Evolutionary conservation across 2,329 filamentous ascomycete genomes (phyloP).

Genomic region (Clarireedia paspali): DNA sequence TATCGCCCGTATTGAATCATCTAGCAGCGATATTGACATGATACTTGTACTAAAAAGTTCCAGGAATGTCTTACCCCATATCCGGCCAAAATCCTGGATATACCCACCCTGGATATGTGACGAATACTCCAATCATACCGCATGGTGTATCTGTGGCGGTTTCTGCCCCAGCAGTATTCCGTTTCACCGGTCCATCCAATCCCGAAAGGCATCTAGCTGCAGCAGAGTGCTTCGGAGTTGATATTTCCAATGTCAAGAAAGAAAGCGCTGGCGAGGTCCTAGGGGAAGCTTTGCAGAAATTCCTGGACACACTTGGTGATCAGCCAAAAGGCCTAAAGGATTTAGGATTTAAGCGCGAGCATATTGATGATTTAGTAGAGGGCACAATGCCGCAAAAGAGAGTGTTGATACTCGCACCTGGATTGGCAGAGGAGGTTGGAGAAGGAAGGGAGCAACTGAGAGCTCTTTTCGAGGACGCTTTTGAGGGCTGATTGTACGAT

Average conservation of each 20-base stretch:
- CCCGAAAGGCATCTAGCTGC: constrained; percentile 86
- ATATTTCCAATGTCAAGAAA: constrained; percentile 77
- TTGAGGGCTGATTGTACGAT: constrained; percentile 27
- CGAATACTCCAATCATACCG: constrained; percentile 74
- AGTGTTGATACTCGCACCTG: constrained; percentile 87
- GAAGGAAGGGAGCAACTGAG: constrained; percentile 66
- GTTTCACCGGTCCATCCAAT: constrained; percentile 85
- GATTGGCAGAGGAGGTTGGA: constrained; percentile 60
- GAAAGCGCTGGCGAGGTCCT: constrained; percentile 88
- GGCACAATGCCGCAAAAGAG: constrained; percentile 88
- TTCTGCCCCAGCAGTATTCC: constrained; percentile 87
- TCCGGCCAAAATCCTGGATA: constrained; percentile 92
- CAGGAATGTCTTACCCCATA: constrained; percentile 94
- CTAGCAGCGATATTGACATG: neutral
- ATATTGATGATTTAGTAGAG: constrained; percentile 81
- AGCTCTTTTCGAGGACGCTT: constrained; percentile 56
- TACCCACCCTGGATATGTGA: constrained; percentile 77
- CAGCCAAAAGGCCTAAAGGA: constrained; percentile 81
- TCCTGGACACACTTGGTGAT: constrained; percentile 76
- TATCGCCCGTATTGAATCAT: neutral
- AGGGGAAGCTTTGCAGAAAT: constrained; percentile 72
- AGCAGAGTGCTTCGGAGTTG: constrained; percentile 84
- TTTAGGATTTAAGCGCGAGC: constrained; percentile 67
- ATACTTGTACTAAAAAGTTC: constrained; percentile 4
- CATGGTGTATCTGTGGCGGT: constrained; percentile 95